Conservation (phyloP, 768 basidiomycete genomes). For the Pisolithus marmoratus region DNA sequence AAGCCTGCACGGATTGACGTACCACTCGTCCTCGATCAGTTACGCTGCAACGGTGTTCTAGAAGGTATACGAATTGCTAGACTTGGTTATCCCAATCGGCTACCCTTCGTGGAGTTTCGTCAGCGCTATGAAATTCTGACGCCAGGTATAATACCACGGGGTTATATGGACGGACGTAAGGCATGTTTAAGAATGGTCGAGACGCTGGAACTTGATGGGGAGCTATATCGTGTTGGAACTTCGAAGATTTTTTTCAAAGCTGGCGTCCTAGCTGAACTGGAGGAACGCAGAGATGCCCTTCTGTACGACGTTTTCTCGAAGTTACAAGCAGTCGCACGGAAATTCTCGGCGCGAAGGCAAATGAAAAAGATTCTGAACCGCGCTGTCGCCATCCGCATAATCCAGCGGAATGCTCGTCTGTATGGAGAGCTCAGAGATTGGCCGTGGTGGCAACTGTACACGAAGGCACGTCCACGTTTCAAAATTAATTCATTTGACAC, state of each 20-base stretch:
- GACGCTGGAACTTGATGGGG: constrained; percentile 80
- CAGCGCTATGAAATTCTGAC: constrained; percentile 95
- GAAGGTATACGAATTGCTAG: constrained; percentile 98
- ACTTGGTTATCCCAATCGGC: constrained; percentile 92
- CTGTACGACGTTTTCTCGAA: constrained; percentile 85
- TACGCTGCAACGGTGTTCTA: constrained; percentile 97
- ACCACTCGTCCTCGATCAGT: constrained; percentile 91
- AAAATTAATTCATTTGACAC: constrained; percentile 4
- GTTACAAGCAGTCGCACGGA: constrained; percentile 81
- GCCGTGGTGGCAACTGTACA: constrained; percentile 99
- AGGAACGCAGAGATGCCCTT: constrained; percentile 85
- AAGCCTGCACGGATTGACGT: constrained; percentile 89
- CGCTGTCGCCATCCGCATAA: constrained; percentile 83
- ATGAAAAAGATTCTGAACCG: constrained; percentile 94
- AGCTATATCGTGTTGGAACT: constrained; percentile 84
- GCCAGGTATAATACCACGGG: constrained; percentile 86
- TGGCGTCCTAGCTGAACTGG: constrained; percentile 91
- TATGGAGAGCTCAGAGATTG: constrained; percentile 89
- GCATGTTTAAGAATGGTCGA: constrained; percentile 90
- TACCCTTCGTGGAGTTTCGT: constrained; percentile 96
- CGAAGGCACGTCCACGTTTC: constrained; percentile 52
- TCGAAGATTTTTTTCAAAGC: constrained; percentile 99
- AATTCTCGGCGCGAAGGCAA: constrained; percentile 81
- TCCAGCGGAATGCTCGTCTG: constrained; percentile 89
- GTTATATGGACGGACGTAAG: constrained; percentile 97